Percentiles rank a stretch among this genome's conserved stretches.
Evolutionary conservation across 495 filamentous ascomycete species (phyloP).

Genomic region (Neurospora tetrasperma): DNA sequence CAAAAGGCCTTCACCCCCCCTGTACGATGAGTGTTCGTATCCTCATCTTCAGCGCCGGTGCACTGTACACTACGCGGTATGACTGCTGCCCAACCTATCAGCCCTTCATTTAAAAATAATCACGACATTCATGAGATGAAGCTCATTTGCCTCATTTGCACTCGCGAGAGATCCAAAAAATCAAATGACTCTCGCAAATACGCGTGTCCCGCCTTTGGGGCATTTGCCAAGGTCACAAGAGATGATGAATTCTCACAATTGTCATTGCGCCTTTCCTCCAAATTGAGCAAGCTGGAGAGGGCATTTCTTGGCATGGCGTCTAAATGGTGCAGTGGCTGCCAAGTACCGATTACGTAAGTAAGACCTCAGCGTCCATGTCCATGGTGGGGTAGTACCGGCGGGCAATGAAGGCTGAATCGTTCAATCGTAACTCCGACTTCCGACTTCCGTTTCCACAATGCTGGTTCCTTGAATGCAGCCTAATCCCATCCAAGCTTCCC

Average conservation of each 20-base stretch:
- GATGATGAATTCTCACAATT: neutral
- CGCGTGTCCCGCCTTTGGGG: neutral
- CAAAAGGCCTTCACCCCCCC: neutral
- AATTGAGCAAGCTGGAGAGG: neutral
- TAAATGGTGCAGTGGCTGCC: neutral
- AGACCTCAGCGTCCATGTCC: neutral
- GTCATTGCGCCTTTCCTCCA: neutral
- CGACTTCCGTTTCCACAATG: neutral
- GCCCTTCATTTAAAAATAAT: neutral
- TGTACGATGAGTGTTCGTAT: neutral
- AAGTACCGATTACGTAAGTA: conserved; percentile 3
- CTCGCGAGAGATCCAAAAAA: neutral
- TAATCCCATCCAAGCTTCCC: neutral
- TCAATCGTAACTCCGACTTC: neutral
- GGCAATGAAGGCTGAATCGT: neutral
- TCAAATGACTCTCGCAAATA: neutral
- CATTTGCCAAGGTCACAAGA: neutral
- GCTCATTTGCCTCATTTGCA: neutral
- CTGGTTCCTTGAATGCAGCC: neutral
- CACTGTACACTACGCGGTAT: neutral
- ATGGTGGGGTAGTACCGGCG: neutral
- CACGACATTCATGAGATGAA: conserved; percentile 1
- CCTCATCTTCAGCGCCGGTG: neutral
- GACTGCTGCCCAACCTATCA: neutral
- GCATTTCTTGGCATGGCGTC: neutral